phyloP scores from a whole-genome alignment of 176 grass and related monocot species.

The Echinochloa phyllopogon region DNA sequence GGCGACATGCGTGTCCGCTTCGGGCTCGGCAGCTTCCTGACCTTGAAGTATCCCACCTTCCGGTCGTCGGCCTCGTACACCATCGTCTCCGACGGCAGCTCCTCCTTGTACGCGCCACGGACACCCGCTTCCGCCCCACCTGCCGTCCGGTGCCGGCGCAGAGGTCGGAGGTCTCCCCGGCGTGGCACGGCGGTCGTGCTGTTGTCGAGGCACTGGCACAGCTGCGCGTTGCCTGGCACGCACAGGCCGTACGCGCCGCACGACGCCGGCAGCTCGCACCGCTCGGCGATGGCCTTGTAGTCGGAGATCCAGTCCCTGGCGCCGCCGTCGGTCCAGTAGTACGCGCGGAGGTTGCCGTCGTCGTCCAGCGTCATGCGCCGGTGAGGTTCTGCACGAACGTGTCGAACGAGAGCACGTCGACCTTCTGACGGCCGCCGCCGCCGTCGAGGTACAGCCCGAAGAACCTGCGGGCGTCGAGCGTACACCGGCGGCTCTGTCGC shows the following conservation, averaged over 20 bases:
- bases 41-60: constrained; percentile 74
- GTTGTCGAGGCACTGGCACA: constrained; percentile 60
- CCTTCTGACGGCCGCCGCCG: constrained; percentile 6
- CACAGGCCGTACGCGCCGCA: constrained; percentile 69
- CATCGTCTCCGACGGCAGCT: constrained; percentile 55
- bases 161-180: constrained; percentile 47
- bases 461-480: constrained; percentile 63
- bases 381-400: constrained; percentile 51
- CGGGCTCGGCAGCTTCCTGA: constrained; percentile 24
- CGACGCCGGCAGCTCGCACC: constrained; percentile 54
- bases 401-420: constrained; percentile 68
- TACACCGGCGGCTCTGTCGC: constrained; percentile 52
- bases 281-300: constrained; percentile 50
- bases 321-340: constrained; percentile 49
- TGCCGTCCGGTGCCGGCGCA: not conserved
- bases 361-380: constrained; percentile 58
- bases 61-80: constrained; percentile 57
- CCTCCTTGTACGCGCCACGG: constrained; percentile 59
- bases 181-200: constrained; percentile 29
- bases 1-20: constrained; percentile 23
- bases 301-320: constrained; percentile 48
- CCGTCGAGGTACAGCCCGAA: constrained; percentile 60
- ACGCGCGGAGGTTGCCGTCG: constrained; percentile 74
- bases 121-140: constrained; percentile 51
- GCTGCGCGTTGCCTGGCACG: constrained; percentile 34